Conservation (phyloP, 2,329 filamentous ascomycete species). For the Aspergillus fructus region DNA sequence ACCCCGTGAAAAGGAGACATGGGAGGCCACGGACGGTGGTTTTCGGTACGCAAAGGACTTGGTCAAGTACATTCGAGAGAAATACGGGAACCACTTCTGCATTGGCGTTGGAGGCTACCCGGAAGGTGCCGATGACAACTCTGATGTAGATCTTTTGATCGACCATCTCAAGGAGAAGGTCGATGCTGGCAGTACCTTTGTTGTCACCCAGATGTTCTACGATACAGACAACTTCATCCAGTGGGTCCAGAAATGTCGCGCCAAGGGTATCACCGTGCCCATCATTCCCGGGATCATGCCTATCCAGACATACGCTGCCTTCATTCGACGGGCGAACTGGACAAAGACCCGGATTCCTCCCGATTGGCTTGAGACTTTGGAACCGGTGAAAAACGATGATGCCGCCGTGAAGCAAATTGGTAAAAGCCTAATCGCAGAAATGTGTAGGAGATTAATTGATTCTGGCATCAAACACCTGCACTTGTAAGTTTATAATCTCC, state of each 20-base stretch:
- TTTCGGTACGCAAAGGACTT: conserved; percentile 93
- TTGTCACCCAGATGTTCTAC: conserved; percentile 99
- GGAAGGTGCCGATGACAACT: conserved; percentile 91
- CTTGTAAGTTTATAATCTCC: conserved; percentile 58
- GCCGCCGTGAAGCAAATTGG: conserved; percentile 87
- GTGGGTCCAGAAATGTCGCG: conserved; percentile 85
- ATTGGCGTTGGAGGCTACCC: conserved; percentile 97
- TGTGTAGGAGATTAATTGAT: conserved; percentile 83
- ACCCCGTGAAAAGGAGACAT: conserved; percentile 88
- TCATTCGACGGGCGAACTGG: conserved; percentile 85
- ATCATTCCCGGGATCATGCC: conserved; percentile 90
- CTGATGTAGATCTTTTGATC: conserved; percentile 78
- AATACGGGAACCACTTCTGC: conserved; percentile 87
- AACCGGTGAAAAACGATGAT: conserved; percentile 96
- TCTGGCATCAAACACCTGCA: conserved; percentile 85
- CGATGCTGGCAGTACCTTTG: conserved; percentile 87
- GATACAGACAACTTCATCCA: conserved; percentile 91
- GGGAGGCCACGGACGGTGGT: conserved; percentile 81
- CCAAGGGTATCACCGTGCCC: conserved; percentile 76
- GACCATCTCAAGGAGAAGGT: conserved; percentile 97
- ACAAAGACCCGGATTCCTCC: conserved; percentile 82
- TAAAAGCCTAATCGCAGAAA: conserved; percentile 78
- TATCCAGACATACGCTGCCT: conserved; percentile 92
- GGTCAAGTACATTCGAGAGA: conserved; percentile 75
- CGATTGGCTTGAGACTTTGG: conserved; percentile 76